A percentile compares a stretch with the other conserved stretches of the same genome.
Evolutionary conservation across 2,329 filamentous ascomycete species (phyloP).

Genomic region (Myriosclerotinia curreyana): DNA sequence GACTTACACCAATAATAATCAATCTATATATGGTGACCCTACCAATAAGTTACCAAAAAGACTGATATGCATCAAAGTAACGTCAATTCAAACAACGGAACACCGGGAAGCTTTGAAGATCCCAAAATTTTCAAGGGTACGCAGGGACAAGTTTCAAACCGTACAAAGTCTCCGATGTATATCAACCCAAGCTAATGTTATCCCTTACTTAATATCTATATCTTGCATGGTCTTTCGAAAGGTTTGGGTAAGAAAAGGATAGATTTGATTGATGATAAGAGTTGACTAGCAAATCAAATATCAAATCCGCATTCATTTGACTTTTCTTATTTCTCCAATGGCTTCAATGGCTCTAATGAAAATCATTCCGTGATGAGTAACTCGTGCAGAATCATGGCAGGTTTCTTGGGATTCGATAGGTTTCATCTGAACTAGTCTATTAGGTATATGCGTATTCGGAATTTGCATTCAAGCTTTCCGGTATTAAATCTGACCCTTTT

Average conservation of each 20-base stretch:
- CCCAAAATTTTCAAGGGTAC: neutral
- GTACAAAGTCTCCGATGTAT: slow-evolving; percentile 3
- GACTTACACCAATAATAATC: neutral
- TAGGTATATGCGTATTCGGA: neutral
- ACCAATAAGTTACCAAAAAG: neutral
- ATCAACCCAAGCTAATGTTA: slow-evolving; percentile 1
- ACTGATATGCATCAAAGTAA: neutral
- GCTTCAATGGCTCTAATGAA: neutral
- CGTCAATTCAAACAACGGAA: neutral
- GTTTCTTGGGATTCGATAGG: neutral
- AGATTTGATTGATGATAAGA: slow-evolving; percentile 6
- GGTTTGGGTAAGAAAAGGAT: neutral
- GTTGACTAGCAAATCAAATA: slow-evolving; percentile 7
- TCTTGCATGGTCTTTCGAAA: slow-evolving; percentile 3
- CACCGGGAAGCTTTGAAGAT: neutral
- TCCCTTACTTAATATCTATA: slow-evolving; percentile 13
- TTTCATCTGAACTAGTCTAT: slow-evolving; percentile 7
- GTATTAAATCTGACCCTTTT: neutral
- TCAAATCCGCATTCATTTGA: neutral
- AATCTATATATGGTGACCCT: neutral
- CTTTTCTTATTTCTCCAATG: neutral
- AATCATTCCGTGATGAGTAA: slow-evolving; percentile 8
- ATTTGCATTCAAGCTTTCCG: neutral
- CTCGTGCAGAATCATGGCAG: slow-evolving; percentile 12
- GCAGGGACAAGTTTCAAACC: neutral